These are phyloP conservation scores for Arthrobotrys sinensis DNA, from an alignment of 2,329 filamentous ascomycete species.

Conservation along the genomic window DNA sequence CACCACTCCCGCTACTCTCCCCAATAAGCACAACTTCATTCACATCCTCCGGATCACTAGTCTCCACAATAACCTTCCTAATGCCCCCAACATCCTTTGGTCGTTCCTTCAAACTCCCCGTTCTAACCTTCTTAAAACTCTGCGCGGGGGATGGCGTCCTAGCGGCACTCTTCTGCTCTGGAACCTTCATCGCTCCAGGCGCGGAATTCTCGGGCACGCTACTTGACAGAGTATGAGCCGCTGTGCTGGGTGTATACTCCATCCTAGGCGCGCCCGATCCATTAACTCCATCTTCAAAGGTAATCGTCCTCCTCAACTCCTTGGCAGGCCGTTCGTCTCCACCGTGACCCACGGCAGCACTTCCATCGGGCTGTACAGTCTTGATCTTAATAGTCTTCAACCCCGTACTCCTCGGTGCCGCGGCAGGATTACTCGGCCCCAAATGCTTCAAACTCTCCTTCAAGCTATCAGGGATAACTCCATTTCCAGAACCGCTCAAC, in stretches of 20 bases:
- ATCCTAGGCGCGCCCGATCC: slow-evolving; percentile 8
- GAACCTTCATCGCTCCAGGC: slow-evolving; percentile 64
- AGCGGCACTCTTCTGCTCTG: slow-evolving; percentile 64
- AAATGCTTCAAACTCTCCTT: slow-evolving; percentile 77
- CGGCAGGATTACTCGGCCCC: slow-evolving; percentile 78
- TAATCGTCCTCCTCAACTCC: slow-evolving; percentile 34
- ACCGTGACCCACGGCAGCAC: slow-evolving; percentile 43
- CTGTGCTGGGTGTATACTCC: slow-evolving; percentile 12
- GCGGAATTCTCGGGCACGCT: slow-evolving; percentile 18
- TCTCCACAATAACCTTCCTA: slow-evolving; percentile 81
- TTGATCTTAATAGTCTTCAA: slow-evolving; percentile 79
- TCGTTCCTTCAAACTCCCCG: slow-evolving; percentile 84
- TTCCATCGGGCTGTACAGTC: slow-evolving; percentile 65
- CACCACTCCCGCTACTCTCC: not conserved
- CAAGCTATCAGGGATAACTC: slow-evolving; percentile 70
- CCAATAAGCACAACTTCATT: not conserved
- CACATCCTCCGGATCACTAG: slow-evolving; percentile 67
- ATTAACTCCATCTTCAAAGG: slow-evolving; percentile 28
- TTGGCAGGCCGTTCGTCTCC: slow-evolving; percentile 27
- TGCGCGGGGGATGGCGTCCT: slow-evolving; percentile 69
- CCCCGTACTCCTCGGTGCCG: slow-evolving; percentile 75
- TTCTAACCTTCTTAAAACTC: slow-evolving; percentile 71
- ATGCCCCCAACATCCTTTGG: slow-evolving; percentile 80
- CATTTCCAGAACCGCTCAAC: slow-evolving; percentile 36
- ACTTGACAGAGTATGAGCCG: slow-evolving; percentile 25